Evolutionary conservation across 2,329 filamentous ascomycete genomes (phyloP), one percentile per base, ranked within the genome.

Genomic region (Cladosporium sp.): DNA sequence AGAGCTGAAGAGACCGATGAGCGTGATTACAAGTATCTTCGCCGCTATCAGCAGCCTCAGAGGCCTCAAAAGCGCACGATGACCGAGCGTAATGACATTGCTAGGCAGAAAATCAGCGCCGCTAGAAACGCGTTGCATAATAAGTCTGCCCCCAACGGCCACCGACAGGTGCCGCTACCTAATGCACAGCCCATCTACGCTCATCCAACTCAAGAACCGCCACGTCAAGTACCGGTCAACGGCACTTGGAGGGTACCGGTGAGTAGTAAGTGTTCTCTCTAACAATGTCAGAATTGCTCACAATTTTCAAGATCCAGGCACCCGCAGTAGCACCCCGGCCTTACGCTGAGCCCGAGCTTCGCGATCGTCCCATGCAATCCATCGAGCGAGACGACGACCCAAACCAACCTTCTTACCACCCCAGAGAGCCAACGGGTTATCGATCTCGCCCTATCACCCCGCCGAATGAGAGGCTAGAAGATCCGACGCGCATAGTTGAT

Each of bases 1-100:
- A 58, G 58, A 27, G 60, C 60, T 22, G 63, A 65, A 46, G 62
- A 57, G 35, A 42, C 51, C 30, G 56, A 58, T 49, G 62, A 64
- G 29, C 51, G 51, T 19, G 15, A 43, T 53, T 57, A 20, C 54
- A 47, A 45, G 32, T 32, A 8, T 56, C 56, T 43, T 38, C 38
- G 13, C n/a, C 35, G 36, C 27, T 27, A 16, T n/a, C 32, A 25
- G 19, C 16, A 22, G 12, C 46, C 27, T n/a, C 32, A 25, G 19
- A 11, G 19, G 12, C 46, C 27, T 16, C n/a, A 38, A 7, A 27
- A 18, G 11, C 43, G 27, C n/a, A 36, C 20, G 9, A 13, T 33
- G 9, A 18, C 50, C 12, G 35, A 53, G 19, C 55, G 43, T 12
- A 53, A 39, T 12, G 29, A 50, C 11, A 43, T 58, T 25, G 56